phyloP scores from a whole-genome alignment of 2,329 filamentous ascomycete species.

The Dactylellina leptospora region DNA sequence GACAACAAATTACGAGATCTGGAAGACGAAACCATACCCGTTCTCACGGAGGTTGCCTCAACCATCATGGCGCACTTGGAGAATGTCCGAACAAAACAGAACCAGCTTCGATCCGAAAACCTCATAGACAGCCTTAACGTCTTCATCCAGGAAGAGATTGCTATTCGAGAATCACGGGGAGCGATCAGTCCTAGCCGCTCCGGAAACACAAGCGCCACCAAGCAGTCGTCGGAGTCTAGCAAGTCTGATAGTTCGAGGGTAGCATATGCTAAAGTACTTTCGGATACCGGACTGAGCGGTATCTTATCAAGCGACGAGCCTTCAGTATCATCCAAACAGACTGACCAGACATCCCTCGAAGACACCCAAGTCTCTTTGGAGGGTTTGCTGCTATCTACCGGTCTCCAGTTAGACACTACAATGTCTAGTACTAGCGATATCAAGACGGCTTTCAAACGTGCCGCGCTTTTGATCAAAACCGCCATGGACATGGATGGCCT shows the following conservation, averaged over 20 bases:
- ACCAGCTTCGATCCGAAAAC: constrained; percentile 14
- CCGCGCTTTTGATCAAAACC: constrained; percentile 1
- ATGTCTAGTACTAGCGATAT: too few relatives aligned
- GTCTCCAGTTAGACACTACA: too few relatives aligned
- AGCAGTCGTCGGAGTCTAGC: neutral
- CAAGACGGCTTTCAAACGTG: constrained; percentile 3
- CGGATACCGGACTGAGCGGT: neutral
- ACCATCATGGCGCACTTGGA: constrained; percentile 14
- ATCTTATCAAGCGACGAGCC: neutral
- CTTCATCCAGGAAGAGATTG: constrained; percentile 13
- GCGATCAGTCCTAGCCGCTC: neutral
- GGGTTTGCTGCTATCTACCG: neutral
- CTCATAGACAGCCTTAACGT: constrained; percentile 4
- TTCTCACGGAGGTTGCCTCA: constrained; percentile 7
- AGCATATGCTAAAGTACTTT: neutral
- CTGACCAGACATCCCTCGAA: neutral
- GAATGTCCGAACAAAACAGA: constrained; percentile 6
- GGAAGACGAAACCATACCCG: constrained; percentile 9
- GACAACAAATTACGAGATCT: constrained; percentile 57
- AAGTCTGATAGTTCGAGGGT: neutral
- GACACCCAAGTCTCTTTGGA: neutral
- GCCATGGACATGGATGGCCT: constrained; percentile 12
- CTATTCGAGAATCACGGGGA: neutral
- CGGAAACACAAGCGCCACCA: neutral
- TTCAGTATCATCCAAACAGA: neutral